A percentile compares a stretch with the other conserved stretches of the same genome.
These are phyloP conservation scores for Didymella keratinophila DNA, from an alignment of 2,329 filamentous ascomycete species.

Conservation along the genomic window DNA sequence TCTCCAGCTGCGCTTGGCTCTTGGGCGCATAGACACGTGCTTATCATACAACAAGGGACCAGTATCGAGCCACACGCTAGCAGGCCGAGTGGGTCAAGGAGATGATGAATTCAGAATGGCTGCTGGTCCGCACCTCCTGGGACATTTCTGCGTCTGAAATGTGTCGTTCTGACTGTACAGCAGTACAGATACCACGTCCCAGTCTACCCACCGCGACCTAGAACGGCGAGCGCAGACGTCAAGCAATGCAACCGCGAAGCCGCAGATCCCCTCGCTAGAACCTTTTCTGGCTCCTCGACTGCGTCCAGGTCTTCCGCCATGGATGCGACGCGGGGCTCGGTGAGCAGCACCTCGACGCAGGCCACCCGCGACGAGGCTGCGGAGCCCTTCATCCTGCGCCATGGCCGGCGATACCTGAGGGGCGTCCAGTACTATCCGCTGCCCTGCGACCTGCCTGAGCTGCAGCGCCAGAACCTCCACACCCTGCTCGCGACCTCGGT, in stretches of 20 bases:
- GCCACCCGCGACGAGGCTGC: conserved; percentile 39
- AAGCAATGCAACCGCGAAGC: conserved; percentile 51
- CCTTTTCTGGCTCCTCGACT: conserved; percentile 33
- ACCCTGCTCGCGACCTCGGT: conserved; percentile 83
- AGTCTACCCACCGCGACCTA: conserved; percentile 31
- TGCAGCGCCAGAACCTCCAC: conserved; percentile 85
- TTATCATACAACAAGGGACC: conserved; percentile 42
- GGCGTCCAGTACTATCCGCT: conserved; percentile 80
- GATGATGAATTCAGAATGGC: conserved; percentile 47
- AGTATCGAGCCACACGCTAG: conserved; percentile 48
- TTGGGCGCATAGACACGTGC: conserved; percentile 39
- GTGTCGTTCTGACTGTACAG: conserved; percentile 14
- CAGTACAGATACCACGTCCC: conserved; percentile 46
- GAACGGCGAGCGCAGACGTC: conserved; percentile 39
- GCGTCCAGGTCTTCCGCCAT: conserved; percentile 35
- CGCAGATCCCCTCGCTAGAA: conserved; percentile 48
- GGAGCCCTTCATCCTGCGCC: conserved; percentile 69
- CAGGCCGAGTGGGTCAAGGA: conserved; percentile 44
- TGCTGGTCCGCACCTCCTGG: conserved; percentile 41
- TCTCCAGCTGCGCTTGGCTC: conserved; percentile 25
- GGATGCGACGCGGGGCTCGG: conserved; percentile 49
- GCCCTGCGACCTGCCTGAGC: conserved; percentile 84
- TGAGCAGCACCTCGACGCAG: conserved; percentile 50
- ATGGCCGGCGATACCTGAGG: conserved; percentile 83
- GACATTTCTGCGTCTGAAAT: conserved; percentile 8